Evolutionary conservation across 2,329 filamentous ascomycete genomes (phyloP), one percentile per base, ranked within the genome.

Genomic region (Fusarium haematococcum): DNA sequence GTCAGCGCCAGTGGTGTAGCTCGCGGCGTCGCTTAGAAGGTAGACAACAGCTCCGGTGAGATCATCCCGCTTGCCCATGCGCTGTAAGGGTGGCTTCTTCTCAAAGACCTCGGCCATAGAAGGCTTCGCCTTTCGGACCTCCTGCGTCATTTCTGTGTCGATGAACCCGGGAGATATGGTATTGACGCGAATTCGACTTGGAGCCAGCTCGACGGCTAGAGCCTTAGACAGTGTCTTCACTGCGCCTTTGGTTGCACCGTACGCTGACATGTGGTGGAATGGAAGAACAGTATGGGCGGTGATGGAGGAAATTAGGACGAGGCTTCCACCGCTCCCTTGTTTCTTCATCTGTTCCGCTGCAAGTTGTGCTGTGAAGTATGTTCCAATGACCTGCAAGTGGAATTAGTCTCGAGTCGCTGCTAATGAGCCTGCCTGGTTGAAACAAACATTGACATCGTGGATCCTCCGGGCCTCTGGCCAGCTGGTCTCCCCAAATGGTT

Each of bases 1-100:
- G 67, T 86, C 84, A 4, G 81, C 79, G 4, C 80, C 83, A 2
- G 84, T 85, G 4, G 83, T 85, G 69, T 83, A 83, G 8, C 79
- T 77, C 27, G 83, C 77, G 5, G 83, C 84, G 68, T 86, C 84
- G 57, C 82, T 83, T 32, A 86, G 75, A 4, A 85, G 74, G 69
- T 85, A 86, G 10, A 84, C 77, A 2, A 83, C 80, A 14, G 84
- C 82, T 3, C 80, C 81, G 2, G 81, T 83, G 18, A 86, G 79
- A 70, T 86, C 85, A 50, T 83, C 82, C 68, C 81, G 79, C 13
- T 77, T 83, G 60, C 83, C 82, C n/a, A 85, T 78, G 11, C 83
- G 78, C 65, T 81, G 78, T 57, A 82, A 75, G 0, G 83, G 83
- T 13, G 83, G 81, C 27, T 78, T 76, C 58, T 81, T 74, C 71